phyloP scores from a whole-genome alignment of 768 basidiomycete species.

The Mycena galericulata region DNA sequence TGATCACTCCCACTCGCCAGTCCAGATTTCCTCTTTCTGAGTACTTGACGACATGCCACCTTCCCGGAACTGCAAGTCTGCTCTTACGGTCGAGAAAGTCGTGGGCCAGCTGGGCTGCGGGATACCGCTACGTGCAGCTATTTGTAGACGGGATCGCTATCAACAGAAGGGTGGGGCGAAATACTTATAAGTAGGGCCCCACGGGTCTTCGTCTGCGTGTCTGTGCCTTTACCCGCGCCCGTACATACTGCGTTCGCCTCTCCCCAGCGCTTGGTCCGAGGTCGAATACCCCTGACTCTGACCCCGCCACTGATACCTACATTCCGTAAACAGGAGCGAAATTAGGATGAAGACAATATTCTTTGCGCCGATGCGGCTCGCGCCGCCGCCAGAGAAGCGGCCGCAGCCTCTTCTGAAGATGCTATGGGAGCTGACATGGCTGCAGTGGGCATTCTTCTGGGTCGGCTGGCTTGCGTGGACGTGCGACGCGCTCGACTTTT shows the following conservation, averaged over 20 bases:
- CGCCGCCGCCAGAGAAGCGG: slow-evolving; percentile 22
- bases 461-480: slow-evolving; percentile 83
- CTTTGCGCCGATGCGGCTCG: slow-evolving; percentile 21
- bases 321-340: slow-evolving; percentile 10
- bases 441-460: slow-evolving; percentile 34
- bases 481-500: slow-evolving; percentile 89
- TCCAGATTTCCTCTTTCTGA: slow-evolving; percentile 21
- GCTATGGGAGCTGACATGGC: slow-evolving; percentile 19
- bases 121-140: slow-evolving; percentile 18
- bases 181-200: slow-evolving; percentile 21
- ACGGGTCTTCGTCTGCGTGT: slow-evolving; percentile 2
- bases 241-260: slow-evolving; percentile 2
- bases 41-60: slow-evolving; percentile 12
- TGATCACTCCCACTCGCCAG: slow-evolving; percentile 20
- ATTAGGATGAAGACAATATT: slow-evolving; percentile 22
- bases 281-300: slow-evolving; percentile 11
- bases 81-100: slow-evolving; percentile 13
- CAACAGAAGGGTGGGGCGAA: slow-evolving; percentile 8
- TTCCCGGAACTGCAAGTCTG: slow-evolving; percentile 1
- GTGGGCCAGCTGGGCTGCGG: slow-evolving; percentile 21
- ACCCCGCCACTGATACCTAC: slow-evolving; percentile 10
- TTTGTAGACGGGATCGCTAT: slow-evolving; percentile 12
- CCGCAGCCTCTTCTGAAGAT: slow-evolving; percentile 15
- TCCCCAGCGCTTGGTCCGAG: slow-evolving; percentile 16
- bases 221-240: slow-evolving; percentile 15